phyloP scores from a whole-genome alignment of 108 stramenopile genomes.

The Fragilaria crotonensis region DNA sequence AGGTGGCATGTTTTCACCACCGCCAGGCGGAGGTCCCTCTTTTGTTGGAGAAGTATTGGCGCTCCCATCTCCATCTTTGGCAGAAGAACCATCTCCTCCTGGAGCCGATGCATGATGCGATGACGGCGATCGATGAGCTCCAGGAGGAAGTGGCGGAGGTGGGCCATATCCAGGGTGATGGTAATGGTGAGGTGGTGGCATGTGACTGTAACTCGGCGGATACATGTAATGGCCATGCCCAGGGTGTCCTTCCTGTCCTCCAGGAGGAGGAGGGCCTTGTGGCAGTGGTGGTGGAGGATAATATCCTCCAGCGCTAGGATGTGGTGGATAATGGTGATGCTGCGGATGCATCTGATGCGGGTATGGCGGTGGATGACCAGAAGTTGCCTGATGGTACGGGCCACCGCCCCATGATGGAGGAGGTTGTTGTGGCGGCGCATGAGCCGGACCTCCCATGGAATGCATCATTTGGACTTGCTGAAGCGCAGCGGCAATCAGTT shows the following conservation, averaged over 20 bases:
- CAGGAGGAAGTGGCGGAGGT: slow-evolving; percentile 16
- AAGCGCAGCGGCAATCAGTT: slow-evolving; percentile 63
- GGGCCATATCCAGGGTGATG: slow-evolving; percentile 35
- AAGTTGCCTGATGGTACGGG: slow-evolving; percentile 41
- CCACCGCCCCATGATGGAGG: slow-evolving; percentile 21
- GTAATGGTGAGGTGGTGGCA: slow-evolving; percentile 49
- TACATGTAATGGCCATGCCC: slow-evolving; percentile 13
- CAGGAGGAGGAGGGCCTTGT: slow-evolving; percentile 22
- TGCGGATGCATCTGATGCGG: slow-evolving; percentile 2
- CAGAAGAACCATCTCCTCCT: not conserved
- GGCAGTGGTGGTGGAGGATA: slow-evolving; percentile 9
- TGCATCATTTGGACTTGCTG: slow-evolving; percentile 71
- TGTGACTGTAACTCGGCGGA: slow-evolving; percentile 30
- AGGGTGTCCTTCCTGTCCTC: not conserved
- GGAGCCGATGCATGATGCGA: not conserved
- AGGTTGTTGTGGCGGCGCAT: slow-evolving; percentile 30
- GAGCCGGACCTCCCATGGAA: slow-evolving; percentile 26
- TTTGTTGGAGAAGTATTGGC: not conserved
- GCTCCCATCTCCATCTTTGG: not conserved
- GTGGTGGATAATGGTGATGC: slow-evolving; percentile 20
- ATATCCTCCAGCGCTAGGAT: not conserved
- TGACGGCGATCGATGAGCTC: slow-evolving; percentile 7
- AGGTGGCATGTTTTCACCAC: not conserved
- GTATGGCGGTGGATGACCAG: not conserved
- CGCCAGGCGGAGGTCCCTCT: not conserved